phyloP scores from a whole-genome alignment of 306 rosid species.

The Prosopis cineraria region DNA sequence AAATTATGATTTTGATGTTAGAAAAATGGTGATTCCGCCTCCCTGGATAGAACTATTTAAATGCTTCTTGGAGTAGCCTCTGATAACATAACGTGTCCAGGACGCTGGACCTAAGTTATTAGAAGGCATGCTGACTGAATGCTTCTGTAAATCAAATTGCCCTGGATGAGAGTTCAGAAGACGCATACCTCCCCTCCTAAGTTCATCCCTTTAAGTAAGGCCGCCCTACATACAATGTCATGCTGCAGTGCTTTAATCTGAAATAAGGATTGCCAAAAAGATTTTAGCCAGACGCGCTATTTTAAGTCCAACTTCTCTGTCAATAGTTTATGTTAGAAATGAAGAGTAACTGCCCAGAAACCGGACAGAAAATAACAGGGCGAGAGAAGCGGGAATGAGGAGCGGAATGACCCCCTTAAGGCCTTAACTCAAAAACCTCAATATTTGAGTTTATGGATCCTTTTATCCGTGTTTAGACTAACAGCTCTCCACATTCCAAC shows the following conservation, averaged over 20 bases:
- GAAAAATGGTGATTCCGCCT: neutral
- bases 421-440: too few relatives aligned
- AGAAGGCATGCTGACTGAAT: neutral
- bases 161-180: neutral
- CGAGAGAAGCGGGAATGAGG: too few relatives aligned
- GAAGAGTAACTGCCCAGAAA: too few relatives aligned
- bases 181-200: slow-evolving; percentile 41
- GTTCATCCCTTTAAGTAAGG: slow-evolving; percentile 51
- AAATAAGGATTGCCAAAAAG: neutral
- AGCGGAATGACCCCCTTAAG: too few relatives aligned
- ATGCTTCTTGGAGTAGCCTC: neutral
- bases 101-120: neutral
- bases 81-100: neutral
- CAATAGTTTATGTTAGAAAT: neutral
- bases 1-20: neutral
- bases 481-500: too few relatives aligned
- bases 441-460: too few relatives aligned
- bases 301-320: neutral
- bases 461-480: too few relatives aligned
- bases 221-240: slow-evolving; percentile 57
- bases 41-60: neutral
- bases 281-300: neutral
- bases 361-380: too few relatives aligned
- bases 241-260: slow-evolving; percentile 64
- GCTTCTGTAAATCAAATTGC: neutral